These are phyloP conservation scores for Capronia americana DNA, from an alignment of 2,329 filamentous ascomycete genomes.

Conservation along the genomic window DNA sequence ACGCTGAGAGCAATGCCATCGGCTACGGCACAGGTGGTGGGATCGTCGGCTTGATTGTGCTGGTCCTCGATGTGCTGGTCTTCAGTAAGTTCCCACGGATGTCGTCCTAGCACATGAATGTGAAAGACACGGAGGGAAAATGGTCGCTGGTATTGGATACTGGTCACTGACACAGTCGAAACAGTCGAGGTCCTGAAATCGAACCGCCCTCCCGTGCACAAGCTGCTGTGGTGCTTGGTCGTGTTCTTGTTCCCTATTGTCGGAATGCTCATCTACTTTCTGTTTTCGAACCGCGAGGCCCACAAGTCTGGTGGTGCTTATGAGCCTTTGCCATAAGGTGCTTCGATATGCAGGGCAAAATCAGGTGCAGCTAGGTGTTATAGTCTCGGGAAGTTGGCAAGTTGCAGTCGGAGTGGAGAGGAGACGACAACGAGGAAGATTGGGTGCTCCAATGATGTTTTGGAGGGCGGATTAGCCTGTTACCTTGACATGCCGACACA, in stretches of 20 bases:
- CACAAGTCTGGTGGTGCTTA: conserved; percentile 31
- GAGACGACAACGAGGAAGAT: neutral
- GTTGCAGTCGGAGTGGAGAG: neutral
- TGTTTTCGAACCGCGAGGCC: conserved; percentile 33
- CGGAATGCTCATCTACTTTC: conserved; percentile 35
- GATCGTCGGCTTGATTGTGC: conserved; percentile 31
- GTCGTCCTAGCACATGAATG: neutral
- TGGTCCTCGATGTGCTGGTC: conserved; percentile 34
- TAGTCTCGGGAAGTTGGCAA: neutral
- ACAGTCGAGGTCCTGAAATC: conserved; percentile 36
- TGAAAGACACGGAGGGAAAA: neutral
- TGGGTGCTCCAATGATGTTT: neutral
- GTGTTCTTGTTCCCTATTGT: conserved; percentile 35
- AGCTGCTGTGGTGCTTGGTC: conserved; percentile 30
- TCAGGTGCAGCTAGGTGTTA: neutral
- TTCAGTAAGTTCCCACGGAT: conserved; percentile 27
- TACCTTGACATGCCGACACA: neutral
- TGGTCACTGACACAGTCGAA: neutral
- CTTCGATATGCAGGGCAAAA: neutral
- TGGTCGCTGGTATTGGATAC: neutral
- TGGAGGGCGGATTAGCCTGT: neutral
- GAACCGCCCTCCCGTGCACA: conserved; percentile 29
- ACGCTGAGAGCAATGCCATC: conserved; percentile 11
- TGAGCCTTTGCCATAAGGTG: conserved; percentile 29
- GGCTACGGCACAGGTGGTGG: conserved; percentile 35